These are phyloP conservation scores for Parsonsia alboflavescens DNA, from an alignment of 257 asterid species.

Conservation along the genomic window DNA sequence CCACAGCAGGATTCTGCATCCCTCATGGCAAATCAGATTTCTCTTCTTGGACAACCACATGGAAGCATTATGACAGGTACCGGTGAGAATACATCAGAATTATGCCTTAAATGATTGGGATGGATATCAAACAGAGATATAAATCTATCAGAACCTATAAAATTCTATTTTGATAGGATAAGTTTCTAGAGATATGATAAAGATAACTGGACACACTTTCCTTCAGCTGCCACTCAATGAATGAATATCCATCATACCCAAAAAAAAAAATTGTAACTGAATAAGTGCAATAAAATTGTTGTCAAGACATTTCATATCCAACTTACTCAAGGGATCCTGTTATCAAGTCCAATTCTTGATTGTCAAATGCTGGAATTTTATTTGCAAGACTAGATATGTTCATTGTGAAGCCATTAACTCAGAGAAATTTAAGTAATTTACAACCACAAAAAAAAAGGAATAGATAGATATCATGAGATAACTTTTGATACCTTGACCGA, in stretches of 20 bases:
- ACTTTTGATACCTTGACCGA: slow-evolving; percentile 60
- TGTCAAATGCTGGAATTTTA: neutral
- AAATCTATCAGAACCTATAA: neutral
- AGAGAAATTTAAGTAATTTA: neutral
- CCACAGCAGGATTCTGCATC: neutral
- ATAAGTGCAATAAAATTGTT: neutral
- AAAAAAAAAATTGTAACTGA: neutral
- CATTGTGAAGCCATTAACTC: neutral
- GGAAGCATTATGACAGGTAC: neutral
- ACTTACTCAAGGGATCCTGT: too few relatives aligned
- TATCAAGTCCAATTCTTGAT: neutral
- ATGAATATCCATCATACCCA: neutral
- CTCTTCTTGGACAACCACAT: neutral
- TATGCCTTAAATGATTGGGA: neutral
- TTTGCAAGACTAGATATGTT: neutral
- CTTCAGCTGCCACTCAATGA: neutral
- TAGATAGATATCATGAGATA: neutral
- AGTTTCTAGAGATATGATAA: neutral
- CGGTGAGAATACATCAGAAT: neutral
- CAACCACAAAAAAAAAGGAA: neutral
- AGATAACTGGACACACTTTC: neutral
- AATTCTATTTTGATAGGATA: neutral
- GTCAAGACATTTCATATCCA: neutral
- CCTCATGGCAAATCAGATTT: neutral
- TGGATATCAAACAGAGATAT: neutral